Conservation (phyloP, 441 rosid genomes). For the Pelargonium australe region DNA sequence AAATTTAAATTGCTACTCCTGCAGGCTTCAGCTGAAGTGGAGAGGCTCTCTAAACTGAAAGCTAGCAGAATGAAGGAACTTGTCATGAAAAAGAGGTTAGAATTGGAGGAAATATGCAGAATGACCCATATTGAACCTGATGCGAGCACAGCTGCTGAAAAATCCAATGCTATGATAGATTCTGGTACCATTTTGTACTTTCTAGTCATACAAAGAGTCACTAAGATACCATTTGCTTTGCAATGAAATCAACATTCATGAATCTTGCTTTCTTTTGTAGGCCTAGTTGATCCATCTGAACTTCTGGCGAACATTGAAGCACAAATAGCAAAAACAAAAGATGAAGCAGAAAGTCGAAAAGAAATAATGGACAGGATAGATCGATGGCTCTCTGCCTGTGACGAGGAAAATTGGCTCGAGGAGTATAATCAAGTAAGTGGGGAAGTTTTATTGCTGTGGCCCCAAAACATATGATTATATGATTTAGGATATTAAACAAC, state of each 20-base stretch:
- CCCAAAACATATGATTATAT: neutral
- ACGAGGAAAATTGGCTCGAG: conserved; percentile 76
- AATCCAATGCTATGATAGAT: conserved; percentile 62
- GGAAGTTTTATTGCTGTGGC: conserved; percentile 13
- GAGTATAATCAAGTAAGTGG: conserved; percentile 53
- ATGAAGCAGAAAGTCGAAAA: conserved; percentile 55
- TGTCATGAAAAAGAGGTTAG: conserved; percentile 59
- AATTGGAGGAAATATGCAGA: conserved; percentile 54
- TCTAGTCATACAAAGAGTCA: neutral
- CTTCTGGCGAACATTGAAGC: conserved; percentile 57
- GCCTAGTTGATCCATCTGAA: conserved; percentile 69
- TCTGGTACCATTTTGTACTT: conserved; percentile 36
- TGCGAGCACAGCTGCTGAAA: conserved; percentile 60
- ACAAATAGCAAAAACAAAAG: conserved; percentile 49
- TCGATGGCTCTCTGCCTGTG: conserved; percentile 67
- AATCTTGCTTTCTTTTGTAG: conserved; percentile 24
- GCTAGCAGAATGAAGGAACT: conserved; percentile 69
- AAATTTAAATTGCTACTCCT: neutral
- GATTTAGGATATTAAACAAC: no score
- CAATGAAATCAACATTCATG: neutral
- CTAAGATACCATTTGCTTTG: no score
- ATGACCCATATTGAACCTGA: conserved; percentile 55
- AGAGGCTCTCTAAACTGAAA: conserved; percentile 49
- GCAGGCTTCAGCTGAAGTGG: conserved; percentile 74
- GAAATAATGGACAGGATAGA: conserved; percentile 70